Percentiles rank a stretch among this genome's conserved stretches.
Evolutionary conservation across 2,329 filamentous ascomycete genomes (phyloP).

Genomic region (Aspergillus unguis): DNA sequence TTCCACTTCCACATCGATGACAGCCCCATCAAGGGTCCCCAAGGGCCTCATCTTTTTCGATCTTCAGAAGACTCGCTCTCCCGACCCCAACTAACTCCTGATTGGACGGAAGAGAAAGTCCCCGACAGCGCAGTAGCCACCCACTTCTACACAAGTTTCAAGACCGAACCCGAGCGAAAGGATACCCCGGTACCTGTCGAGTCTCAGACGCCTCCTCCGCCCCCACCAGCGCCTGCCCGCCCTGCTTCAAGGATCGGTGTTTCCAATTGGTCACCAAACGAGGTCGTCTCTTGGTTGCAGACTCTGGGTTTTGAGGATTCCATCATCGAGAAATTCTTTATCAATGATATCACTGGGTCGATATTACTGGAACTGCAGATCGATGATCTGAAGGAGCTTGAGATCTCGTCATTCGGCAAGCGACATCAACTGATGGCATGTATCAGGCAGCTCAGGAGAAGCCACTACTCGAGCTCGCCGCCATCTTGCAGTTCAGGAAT

Average conservation of each 20-base stretch:
- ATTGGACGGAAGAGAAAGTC: slow-evolving; percentile 17
- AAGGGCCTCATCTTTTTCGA: slow-evolving; percentile 83
- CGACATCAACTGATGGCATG: slow-evolving; percentile 55
- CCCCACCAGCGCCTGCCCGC: background rate
- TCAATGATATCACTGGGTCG: slow-evolving; percentile 86
- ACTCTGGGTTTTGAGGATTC: slow-evolving; percentile 37
- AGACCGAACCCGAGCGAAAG: slow-evolving; percentile 13
- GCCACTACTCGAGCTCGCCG: background rate
- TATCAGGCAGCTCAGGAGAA: slow-evolving; percentile 43
- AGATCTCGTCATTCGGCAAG: slow-evolving; percentile 62
- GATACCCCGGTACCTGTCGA: slow-evolving; percentile 23
- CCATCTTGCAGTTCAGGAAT: slow-evolving; percentile 7
- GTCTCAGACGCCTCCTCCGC: background rate
- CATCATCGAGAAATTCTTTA: slow-evolving; percentile 78
- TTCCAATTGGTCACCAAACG: slow-evolving; percentile 28
- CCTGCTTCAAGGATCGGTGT: background rate
- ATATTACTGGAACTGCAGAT: slow-evolving; percentile 89
- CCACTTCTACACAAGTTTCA: slow-evolving; percentile 12
- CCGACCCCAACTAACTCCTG: slow-evolving; percentile 17
- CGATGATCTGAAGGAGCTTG: slow-evolving; percentile 67
- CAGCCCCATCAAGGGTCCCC: slow-evolving; percentile 70
- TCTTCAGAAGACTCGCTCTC: slow-evolving; percentile 38
- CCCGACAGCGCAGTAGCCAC: slow-evolving; percentile 14
- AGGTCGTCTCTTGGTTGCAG: slow-evolving; percentile 12
- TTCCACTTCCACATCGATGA: slow-evolving; percentile 61